phyloP scores from a whole-genome alignment of 2,329 filamentous ascomycete species.

The Chaetomium sp. region DNA sequence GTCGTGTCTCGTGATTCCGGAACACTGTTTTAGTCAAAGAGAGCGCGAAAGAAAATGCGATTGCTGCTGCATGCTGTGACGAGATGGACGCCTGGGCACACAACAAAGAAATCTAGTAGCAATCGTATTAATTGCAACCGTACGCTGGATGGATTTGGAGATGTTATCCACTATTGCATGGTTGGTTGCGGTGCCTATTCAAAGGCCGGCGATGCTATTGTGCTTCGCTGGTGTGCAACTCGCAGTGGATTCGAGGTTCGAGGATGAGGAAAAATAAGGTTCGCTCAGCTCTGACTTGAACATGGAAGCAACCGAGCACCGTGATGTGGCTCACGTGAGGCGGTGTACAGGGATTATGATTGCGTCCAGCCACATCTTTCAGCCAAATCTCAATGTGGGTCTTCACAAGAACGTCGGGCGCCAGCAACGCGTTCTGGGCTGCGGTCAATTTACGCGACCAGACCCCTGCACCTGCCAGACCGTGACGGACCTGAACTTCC shows the following conservation, averaged over 20 bases:
- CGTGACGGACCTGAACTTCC: slow-evolving; percentile 16
- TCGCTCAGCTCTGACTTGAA: background rate
- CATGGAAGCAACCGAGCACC: background rate
- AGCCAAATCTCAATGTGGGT: background rate
- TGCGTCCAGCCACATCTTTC: background rate
- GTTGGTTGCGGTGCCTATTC: slow-evolving; percentile 12
- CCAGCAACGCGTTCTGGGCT: slow-evolving; percentile 26
- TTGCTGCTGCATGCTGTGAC: slow-evolving; percentile 16
- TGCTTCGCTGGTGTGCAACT: background rate
- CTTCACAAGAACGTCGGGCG: slow-evolving; percentile 5
- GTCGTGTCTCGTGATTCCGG: background rate
- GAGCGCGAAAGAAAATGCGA: slow-evolving; percentile 4
- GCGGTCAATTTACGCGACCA: slow-evolving; percentile 32
- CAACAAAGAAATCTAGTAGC: slow-evolving; percentile 19
- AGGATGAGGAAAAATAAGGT: slow-evolving; percentile 4
- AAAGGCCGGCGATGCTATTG: slow-evolving; percentile 17
- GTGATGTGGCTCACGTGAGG: slow-evolving; percentile 9
- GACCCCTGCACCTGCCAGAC: slow-evolving; percentile 14
- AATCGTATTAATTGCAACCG: slow-evolving; percentile 4
- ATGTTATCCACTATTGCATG: slow-evolving; percentile 19
- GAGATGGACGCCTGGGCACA: slow-evolving; percentile 1
- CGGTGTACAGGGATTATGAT: background rate
- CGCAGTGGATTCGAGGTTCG: background rate
- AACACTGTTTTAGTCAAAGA: slow-evolving; percentile 15
- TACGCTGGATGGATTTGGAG: slow-evolving; percentile 1